These are phyloP conservation scores for Dactylis glomerata DNA, from an alignment of 176 grass and related monocot species.

Conservation along the genomic window DNA sequence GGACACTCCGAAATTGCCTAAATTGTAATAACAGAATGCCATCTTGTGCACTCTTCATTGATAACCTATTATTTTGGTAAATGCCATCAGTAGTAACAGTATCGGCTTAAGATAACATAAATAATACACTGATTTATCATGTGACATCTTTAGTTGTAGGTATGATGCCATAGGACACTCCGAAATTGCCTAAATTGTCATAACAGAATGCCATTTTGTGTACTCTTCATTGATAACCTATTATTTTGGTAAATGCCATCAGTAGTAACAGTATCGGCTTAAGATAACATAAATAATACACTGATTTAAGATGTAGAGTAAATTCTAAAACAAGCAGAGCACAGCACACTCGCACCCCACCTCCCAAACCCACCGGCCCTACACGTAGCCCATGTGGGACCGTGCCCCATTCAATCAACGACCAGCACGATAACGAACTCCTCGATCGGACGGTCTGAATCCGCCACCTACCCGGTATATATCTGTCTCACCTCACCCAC, in stretches of 20 bases:
- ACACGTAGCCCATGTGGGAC: slow-evolving; percentile 1
- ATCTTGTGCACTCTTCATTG: no score
- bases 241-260: background rate
- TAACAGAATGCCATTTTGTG: background rate
- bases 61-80: background rate
- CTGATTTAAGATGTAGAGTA: background rate
- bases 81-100: no score
- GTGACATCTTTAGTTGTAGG: no score
- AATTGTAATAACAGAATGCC: background rate
- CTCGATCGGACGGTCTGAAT: slow-evolving; percentile 34
- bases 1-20: background rate
- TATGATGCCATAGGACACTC: background rate
- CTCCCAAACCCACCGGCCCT: background rate
- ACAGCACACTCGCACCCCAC: background rate
- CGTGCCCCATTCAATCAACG: slow-evolving; percentile 3
- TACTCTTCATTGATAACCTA: no score
- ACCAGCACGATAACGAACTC: background rate
- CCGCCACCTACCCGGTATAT: slow-evolving; percentile 19
- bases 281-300: background rate
- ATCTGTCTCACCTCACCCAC: slow-evolving; percentile 19
- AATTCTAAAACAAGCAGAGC: background rate
- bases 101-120: background rate
- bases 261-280: no score
- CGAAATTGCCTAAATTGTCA: background rate
- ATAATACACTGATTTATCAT: background rate